These are phyloP conservation scores for Talaromyces islandicus DNA, from an alignment of 2,329 filamentous ascomycete species.

Conservation along the genomic window DNA sequence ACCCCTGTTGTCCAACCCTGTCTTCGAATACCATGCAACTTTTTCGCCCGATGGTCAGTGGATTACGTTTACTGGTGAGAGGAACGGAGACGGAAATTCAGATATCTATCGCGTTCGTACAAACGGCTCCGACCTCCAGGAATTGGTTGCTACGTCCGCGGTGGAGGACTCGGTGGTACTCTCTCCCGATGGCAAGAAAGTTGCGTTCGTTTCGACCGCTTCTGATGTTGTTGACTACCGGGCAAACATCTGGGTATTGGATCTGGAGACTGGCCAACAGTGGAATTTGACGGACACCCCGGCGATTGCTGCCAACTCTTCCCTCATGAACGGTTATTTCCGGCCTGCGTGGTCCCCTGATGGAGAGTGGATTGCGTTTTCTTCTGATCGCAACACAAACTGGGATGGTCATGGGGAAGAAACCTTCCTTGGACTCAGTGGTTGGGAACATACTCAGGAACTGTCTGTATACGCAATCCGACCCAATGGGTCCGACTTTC, in stretches of 20 bases:
- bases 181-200: conserved; percentile 32
- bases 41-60: conserved; percentile 36
- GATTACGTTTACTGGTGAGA: conserved; percentile 37
- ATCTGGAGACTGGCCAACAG: conserved; percentile 26
- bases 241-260: conserved; percentile 37
- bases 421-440: conserved; percentile 10
- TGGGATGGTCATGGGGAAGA: conserved; percentile 39
- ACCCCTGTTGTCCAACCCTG: conserved; percentile 23
- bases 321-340: conserved; percentile 32
- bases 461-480: conserved; percentile 37
- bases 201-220: conserved; percentile 37
- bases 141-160: conserved; percentile 26
- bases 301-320: conserved; percentile 11
- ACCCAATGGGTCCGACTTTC: conserved; percentile 32
- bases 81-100: conserved; percentile 34
- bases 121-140: conserved; percentile 31
- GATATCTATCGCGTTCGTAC: conserved; percentile 35
- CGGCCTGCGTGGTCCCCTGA: conserved; percentile 37
- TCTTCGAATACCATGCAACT: conserved; percentile 35
- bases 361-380: conserved; percentile 37
- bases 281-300: conserved; percentile 34
- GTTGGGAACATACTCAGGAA: conserved; percentile 39
- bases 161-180: conserved; percentile 34
- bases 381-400: conserved; percentile 37
- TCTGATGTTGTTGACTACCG: conserved; percentile 18